Conservation (phyloP, 1,284 basidiomycete genomes). For the Wolfiporia cocos region DNA sequence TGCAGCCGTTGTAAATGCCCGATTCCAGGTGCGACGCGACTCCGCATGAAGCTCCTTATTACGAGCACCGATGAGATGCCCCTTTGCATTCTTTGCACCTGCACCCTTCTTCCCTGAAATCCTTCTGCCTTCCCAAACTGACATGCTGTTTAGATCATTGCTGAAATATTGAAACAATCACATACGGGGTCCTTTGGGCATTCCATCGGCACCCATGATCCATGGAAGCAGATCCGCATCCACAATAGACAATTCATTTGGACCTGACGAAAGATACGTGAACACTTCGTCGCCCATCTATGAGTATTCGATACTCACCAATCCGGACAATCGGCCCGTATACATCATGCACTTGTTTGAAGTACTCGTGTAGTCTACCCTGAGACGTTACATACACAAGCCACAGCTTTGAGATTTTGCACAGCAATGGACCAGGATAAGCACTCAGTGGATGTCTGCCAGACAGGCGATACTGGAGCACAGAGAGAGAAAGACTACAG, state of each 20-base stretch:
- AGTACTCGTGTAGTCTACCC: constrained; percentile 22
- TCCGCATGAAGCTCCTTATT: constrained; percentile 35
- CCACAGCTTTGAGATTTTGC: constrained; percentile 20
- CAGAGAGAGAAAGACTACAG: constrained; percentile 11
- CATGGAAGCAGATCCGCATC: constrained; percentile 14
- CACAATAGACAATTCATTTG: constrained; percentile 21
- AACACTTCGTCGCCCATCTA: not conserved
- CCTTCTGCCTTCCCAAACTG: constrained; percentile 4
- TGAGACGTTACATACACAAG: constrained; percentile 13
- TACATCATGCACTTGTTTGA: constrained; percentile 17
- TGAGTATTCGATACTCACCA: constrained; percentile 14
- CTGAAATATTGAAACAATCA: not conserved
- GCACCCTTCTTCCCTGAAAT: not conserved
- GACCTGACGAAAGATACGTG: constrained; percentile 12
- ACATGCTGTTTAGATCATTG: not conserved
- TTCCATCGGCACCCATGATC: constrained; percentile 15
- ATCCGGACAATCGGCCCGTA: constrained; percentile 28
- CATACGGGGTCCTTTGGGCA: constrained; percentile 8
- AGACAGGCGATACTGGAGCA: constrained; percentile 24
- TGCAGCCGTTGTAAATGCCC: constrained; percentile 41
- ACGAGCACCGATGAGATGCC: constrained; percentile 14
- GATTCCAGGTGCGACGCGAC: constrained; percentile 46
- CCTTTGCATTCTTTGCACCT: not conserved
- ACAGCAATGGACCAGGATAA: constrained; percentile 23
- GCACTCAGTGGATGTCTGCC: constrained; percentile 25